Conservation (phyloP, 345 rosid genomes). For the Arabis hirsuta region DNA sequence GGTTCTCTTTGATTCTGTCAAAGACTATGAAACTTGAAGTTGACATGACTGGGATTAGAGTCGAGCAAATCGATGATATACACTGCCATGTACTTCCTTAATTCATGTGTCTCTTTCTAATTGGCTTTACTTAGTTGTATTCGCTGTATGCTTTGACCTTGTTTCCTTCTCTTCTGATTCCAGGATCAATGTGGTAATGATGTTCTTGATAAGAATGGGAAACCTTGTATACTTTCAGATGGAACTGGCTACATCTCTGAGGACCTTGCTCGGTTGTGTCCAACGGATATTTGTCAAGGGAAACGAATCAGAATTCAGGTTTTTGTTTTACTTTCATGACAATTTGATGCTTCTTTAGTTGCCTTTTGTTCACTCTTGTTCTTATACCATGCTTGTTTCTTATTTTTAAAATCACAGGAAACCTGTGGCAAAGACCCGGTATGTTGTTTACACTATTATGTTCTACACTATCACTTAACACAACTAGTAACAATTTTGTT, state of each 20-base stretch:
- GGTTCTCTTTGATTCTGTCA: conserved; percentile 75
- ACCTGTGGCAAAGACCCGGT: conserved; percentile 44
- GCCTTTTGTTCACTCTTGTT: background rate
- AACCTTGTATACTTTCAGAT: too few species aligned
- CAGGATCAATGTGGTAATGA: conserved; percentile 56
- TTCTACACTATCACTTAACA: conserved; percentile 5
- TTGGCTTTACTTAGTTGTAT: background rate
- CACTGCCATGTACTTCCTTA: conserved; percentile 56
- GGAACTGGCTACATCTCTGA: too few species aligned
- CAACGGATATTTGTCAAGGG: conserved; percentile 47
- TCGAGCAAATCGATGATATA: conserved; percentile 47
- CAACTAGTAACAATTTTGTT: conserved; percentile 17
- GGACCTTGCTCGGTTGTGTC: conserved; percentile 79
- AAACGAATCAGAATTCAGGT: conserved; percentile 33
- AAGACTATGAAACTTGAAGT: conserved; percentile 60
- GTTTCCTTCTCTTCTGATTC: conserved; percentile 1
- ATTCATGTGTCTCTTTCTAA: background rate
- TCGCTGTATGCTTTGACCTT: background rate
- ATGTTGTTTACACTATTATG: background rate
- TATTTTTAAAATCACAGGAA: conserved; percentile 19
- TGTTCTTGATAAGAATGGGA: conserved; percentile 35
- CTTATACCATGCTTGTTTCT: background rate
- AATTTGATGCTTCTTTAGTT: conserved; percentile 8
- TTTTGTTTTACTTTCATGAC: conserved; percentile 9
- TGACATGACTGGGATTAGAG: conserved; percentile 45